Evolutionary conservation across 164 flowering plant species (phyloP).

Genomic region (Aristolochia californica): DNA sequence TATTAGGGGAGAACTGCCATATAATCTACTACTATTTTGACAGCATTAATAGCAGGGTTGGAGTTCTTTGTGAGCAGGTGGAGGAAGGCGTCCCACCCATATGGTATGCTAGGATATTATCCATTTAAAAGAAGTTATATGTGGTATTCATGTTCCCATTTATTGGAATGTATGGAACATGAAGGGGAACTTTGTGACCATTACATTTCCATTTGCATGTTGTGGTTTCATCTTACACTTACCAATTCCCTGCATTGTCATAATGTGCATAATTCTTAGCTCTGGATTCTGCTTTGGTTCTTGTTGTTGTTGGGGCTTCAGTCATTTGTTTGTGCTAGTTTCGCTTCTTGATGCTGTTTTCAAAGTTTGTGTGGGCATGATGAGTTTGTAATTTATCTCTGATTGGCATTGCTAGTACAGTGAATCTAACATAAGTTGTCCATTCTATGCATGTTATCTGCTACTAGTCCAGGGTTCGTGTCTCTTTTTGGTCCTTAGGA

Average conservation of each 20-base stretch:
- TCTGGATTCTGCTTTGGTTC: too few relatives aligned
- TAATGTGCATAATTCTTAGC: too few relatives aligned
- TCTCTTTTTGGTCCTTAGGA: too few relatives aligned
- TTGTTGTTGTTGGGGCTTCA: too few relatives aligned
- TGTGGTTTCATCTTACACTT: slow-evolving; percentile 4
- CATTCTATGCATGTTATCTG: too few relatives aligned
- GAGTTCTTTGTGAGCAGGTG: slow-evolving; percentile 55
- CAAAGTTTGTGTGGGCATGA: too few relatives aligned
- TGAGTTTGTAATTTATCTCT: too few relatives aligned
- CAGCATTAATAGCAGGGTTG: slow-evolving; percentile 63
- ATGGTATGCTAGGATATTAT: slow-evolving; percentile 58
- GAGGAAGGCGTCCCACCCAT: slow-evolving; percentile 12
- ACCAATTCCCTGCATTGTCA: background rate
- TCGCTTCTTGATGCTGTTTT: too few relatives aligned
- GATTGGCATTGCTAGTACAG: too few relatives aligned
- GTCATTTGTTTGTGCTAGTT: too few relatives aligned
- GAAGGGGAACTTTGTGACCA: slow-evolving; percentile 8
- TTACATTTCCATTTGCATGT: slow-evolving; percentile 4
- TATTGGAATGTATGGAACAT: slow-evolving; percentile 10
- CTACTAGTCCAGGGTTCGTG: too few relatives aligned
- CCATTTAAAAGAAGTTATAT: slow-evolving; percentile 33
- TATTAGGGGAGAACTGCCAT: slow-evolving; percentile 33
- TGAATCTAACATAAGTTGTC: too few relatives aligned
- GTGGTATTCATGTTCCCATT: slow-evolving; percentile 11
- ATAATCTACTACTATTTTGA: slow-evolving; percentile 19